These are phyloP conservation scores for Tulasnella sp. DNA, from an alignment of 768 basidiomycete species.

Conservation along the genomic window DNA sequence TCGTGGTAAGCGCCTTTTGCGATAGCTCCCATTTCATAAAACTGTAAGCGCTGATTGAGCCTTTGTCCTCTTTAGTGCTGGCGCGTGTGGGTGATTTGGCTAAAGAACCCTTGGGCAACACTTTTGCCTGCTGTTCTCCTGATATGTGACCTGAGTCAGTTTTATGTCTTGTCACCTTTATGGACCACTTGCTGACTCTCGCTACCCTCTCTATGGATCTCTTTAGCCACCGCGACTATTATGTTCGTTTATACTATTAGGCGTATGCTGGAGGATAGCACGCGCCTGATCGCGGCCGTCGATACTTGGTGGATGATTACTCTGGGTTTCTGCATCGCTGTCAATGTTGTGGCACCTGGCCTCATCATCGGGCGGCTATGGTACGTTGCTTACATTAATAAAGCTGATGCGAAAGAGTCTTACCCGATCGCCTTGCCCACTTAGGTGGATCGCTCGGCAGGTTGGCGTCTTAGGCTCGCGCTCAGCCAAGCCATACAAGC, in stretches of 20 bases:
- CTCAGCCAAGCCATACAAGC: constrained; percentile 20
- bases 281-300: neutral
- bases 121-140: constrained; percentile 5
- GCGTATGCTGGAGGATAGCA: neutral
- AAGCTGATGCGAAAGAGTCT: neutral
- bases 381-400: neutral
- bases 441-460: constrained; percentile 18
- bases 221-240: constrained; percentile 9
- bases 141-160: neutral
- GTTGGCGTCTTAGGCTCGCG: constrained; percentile 4
- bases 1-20: neutral
- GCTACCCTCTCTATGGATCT: neutral
- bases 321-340: constrained; percentile 21
- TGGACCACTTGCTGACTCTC: neutral
- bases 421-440: neutral
- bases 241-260: constrained; percentile 21
- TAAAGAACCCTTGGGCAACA: neutral
- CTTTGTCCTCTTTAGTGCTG: neutral
- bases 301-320: constrained; percentile 25
- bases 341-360: constrained; percentile 18
- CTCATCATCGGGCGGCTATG: constrained; percentile 23
- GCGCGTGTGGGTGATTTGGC: constrained; percentile 24
- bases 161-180: neutral
- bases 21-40: neutral
- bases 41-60: neutral